Conservation (phyloP, 1,284 basidiomycete genomes). For the Cryptococcus neoformans region DNA sequence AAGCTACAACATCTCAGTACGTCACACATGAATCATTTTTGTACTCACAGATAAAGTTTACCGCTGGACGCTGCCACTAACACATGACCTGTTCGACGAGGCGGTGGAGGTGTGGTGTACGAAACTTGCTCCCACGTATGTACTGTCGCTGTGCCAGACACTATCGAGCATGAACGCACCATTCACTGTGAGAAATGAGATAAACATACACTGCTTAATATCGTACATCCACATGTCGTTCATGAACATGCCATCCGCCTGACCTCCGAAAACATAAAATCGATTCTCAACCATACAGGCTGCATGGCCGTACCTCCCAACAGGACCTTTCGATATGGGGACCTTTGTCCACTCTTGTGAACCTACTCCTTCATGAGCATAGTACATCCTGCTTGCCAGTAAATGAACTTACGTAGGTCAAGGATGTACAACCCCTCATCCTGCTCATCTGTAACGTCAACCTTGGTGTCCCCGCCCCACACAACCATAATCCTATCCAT, state of each 20-base stretch:
- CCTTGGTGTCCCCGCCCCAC: constrained; percentile 95
- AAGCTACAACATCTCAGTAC: constrained; percentile 60
- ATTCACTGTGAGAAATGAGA: background rate
- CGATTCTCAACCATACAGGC: constrained; percentile 88
- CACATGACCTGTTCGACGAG: constrained; percentile 88
- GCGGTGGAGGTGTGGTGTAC: constrained; percentile 66
- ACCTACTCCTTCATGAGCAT: constrained; percentile 51
- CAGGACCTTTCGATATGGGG: constrained; percentile 69
- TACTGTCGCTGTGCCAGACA: constrained; percentile 23
- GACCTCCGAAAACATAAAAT: constrained; percentile 96
- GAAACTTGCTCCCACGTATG: constrained; percentile 78
- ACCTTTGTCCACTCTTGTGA: constrained; percentile 91
- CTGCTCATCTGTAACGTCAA: constrained; percentile 71
- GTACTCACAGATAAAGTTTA: constrained; percentile 74
- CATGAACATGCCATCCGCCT: constrained; percentile 92
- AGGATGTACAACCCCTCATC: constrained; percentile 95
- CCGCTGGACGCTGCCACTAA: constrained; percentile 76
- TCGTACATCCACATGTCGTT: constrained; percentile 98
- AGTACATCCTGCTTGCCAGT: background rate
- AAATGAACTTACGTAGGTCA: constrained; percentile 71
- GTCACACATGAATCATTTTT: background rate
- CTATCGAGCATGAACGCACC: background rate
- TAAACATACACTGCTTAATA: constrained; percentile 76
- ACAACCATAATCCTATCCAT: constrained; percentile 95
- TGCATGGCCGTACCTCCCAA: constrained; percentile 93